phyloP scores from a whole-genome alignment of 768 basidiomycete species.

The Tulasnella sp. region DNA sequence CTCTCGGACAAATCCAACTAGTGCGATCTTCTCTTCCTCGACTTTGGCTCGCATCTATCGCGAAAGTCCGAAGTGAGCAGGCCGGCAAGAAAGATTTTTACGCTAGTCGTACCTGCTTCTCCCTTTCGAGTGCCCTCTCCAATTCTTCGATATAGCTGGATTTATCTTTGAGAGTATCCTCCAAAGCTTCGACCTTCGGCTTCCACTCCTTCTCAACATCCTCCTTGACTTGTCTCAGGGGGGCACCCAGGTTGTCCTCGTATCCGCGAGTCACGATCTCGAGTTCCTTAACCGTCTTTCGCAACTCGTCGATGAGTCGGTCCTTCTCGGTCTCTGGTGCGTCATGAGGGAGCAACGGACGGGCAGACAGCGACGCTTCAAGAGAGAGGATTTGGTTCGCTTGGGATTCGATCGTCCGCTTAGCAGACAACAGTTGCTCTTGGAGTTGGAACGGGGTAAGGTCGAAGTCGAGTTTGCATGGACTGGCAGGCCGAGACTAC shows the following conservation, averaged over 20 bases:
- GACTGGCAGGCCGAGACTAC: slow-evolving; percentile 72
- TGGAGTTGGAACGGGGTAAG: slow-evolving; percentile 83
- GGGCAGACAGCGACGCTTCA: slow-evolving; percentile 72
- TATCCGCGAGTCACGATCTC: slow-evolving; percentile 72
- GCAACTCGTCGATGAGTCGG: slow-evolving; percentile 69
- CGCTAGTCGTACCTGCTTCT: slow-evolving; percentile 60
- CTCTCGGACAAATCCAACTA: slow-evolving; percentile 79
- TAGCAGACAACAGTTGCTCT: slow-evolving; percentile 81
- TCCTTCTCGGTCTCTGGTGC: slow-evolving; percentile 77
- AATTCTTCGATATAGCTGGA: slow-evolving; percentile 75
- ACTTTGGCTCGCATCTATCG: slow-evolving; percentile 60
- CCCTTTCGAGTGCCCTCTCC: slow-evolving; percentile 74
- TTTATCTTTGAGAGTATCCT: slow-evolving; percentile 62
- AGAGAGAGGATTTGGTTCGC: slow-evolving; percentile 81
- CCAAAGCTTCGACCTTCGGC: slow-evolving; percentile 57
- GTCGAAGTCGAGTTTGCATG: slow-evolving; percentile 87
- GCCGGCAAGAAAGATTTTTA: background rate
- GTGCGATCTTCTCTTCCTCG: slow-evolving; percentile 76
- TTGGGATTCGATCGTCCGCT: slow-evolving; percentile 78
- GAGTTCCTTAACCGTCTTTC: slow-evolving; percentile 74
- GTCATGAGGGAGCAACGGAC: slow-evolving; percentile 66
- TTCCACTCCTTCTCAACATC: slow-evolving; percentile 78
- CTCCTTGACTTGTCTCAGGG: slow-evolving; percentile 64
- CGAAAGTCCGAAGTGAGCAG: background rate
- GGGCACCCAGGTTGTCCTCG: slow-evolving; percentile 73